phyloP scores from a whole-genome alignment of 441 rosid genomes.

The Rhodomyrtus psidioides region DNA sequence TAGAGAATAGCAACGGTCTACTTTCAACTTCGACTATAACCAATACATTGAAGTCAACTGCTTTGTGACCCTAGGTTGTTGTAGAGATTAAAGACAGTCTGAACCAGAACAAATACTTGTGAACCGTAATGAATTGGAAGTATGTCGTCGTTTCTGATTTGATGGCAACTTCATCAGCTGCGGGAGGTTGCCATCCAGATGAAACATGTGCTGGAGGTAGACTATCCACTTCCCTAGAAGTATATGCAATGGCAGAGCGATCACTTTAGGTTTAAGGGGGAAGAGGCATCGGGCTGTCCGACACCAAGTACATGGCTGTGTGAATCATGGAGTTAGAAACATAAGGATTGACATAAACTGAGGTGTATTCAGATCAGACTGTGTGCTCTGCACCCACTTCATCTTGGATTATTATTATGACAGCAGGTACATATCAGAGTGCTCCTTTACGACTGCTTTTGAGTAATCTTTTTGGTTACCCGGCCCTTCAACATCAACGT shows the following conservation, averaged over 20 bases:
- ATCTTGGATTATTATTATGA: not conserved
- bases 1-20: not conserved
- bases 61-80: not conserved
- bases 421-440: not conserved
- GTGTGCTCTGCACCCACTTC: not conserved
- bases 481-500: not conserved
- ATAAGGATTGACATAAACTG: not conserved
- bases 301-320: not conserved
- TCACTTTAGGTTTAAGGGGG: not conserved
- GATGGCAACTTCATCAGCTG: not conserved
- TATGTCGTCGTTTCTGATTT: not conserved
- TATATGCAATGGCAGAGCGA: not conserved
- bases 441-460: not conserved
- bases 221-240: not conserved
- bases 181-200: not conserved
- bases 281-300: not conserved
- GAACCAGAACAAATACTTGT: not conserved
- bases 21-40: not conserved
- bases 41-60: not conserved
- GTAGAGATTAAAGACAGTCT: not conserved
- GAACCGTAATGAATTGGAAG: not conserved
- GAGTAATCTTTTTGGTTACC: not conserved
- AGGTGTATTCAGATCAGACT: not conserved
- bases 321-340: not conserved
- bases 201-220: not conserved